These are phyloP conservation scores for Zostera marina DNA, from an alignment of 116 monocot genomes.

Conservation along the genomic window DNA sequence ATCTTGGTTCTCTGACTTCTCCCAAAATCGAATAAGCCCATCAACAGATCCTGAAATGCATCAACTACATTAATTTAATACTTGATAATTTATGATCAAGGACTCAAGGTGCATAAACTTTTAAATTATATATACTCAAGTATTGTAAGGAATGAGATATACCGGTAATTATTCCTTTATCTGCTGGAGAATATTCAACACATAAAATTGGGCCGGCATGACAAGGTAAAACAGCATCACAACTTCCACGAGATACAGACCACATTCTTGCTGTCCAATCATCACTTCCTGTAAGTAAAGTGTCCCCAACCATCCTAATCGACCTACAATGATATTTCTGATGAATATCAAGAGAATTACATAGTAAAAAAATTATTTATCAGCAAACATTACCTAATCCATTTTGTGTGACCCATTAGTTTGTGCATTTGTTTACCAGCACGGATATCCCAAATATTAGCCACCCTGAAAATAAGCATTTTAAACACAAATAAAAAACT, in stretches of 20 bases:
- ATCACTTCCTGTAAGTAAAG: conserved; percentile 93
- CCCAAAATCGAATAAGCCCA: conserved; percentile 85
- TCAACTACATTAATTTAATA: neutral
- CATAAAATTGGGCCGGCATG: conserved; percentile 88
- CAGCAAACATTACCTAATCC: conserved; percentile 49
- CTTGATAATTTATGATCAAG: neutral
- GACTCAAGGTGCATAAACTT: neutral
- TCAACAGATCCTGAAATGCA: conserved; percentile 72
- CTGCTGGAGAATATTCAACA: conserved; percentile 84
- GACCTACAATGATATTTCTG: conserved; percentile 30
- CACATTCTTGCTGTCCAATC: conserved; percentile 99
- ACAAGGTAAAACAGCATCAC: conserved; percentile 97
- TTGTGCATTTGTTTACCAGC: conserved; percentile 85
- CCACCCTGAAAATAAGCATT: conserved; percentile 26
- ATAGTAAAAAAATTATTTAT: neutral
- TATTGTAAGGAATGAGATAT: conserved; percentile 1
- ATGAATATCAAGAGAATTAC: neutral
- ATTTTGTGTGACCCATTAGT: conserved; percentile 84
- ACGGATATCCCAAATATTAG: conserved; percentile 97
- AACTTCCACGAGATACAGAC: conserved; percentile 80
- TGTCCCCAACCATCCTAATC: conserved; percentile 86
- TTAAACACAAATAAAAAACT: neutral
- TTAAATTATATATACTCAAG: neutral
- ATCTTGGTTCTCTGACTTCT: conserved; percentile 78
- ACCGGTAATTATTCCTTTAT: conserved; percentile 95